Conservation (phyloP, 306 rosid genomes). For the Aeschynomene evenia region DNA sequence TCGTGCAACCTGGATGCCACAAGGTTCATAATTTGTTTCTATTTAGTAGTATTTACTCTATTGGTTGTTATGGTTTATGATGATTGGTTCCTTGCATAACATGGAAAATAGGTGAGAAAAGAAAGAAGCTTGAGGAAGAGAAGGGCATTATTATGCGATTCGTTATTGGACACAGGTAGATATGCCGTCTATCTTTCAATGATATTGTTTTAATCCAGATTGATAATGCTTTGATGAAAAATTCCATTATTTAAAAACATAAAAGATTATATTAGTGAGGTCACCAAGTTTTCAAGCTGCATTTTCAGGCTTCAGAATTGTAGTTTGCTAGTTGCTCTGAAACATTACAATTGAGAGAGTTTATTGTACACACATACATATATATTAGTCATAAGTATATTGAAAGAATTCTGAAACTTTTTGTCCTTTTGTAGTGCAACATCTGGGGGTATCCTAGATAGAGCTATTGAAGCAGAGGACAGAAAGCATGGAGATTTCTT, state of each 20-base stretch:
- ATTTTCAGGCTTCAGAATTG: neutral
- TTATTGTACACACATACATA: neutral
- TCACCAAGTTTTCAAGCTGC: neutral
- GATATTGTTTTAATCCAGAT: neutral
- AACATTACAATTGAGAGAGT: neutral
- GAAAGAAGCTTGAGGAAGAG: conserved; percentile 95
- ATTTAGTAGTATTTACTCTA: neutral
- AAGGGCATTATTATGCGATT: conserved; percentile 92
- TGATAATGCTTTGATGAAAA: neutral
- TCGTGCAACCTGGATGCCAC: conserved; percentile 97
- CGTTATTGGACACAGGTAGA: conserved; percentile 94
- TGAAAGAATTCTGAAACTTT: conserved; percentile 7
- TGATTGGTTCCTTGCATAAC: conserved; percentile 39
- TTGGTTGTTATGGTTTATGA: conserved; percentile 27
- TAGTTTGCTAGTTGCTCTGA: neutral
- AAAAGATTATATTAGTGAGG: neutral
- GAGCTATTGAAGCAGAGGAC: conserved; percentile 99
- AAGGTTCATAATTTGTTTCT: conserved; percentile 53
- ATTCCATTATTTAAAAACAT: neutral
- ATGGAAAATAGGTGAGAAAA: conserved; percentile 73
- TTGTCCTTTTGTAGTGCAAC: conserved; percentile 67
- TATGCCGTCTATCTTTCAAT: conserved; percentile 13
- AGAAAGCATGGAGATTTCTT: conserved; percentile 89
- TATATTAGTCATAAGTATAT: neutral
- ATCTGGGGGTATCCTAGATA: conserved; percentile 93